These are phyloP conservation scores for Harringtonia aguacate DNA, from an alignment of 2,329 filamentous ascomycete genomes.

Conservation along the genomic window DNA sequence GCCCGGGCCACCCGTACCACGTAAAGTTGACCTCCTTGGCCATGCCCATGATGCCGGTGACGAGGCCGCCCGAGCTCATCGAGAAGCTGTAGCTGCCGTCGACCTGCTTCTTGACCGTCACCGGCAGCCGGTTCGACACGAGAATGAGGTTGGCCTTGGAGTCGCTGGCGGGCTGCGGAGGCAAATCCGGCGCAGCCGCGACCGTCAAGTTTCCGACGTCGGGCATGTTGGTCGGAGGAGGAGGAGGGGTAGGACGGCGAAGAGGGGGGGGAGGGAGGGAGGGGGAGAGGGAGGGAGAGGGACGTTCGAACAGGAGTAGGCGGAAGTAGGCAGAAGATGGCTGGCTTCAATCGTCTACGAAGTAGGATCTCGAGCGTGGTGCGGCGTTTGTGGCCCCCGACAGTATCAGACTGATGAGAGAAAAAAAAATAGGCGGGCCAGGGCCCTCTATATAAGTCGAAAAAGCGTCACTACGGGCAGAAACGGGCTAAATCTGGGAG, in stretches of 20 bases:
- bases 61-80: conserved; percentile 93
- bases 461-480: no score
- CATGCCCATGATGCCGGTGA: conserved; percentile 84
- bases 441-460: no score
- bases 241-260: background rate
- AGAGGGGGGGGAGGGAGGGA: no score
- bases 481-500: no score
- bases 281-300: no score
- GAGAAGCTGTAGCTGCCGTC: conserved; percentile 88
- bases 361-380: no score
- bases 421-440: no score
- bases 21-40: conserved; percentile 90
- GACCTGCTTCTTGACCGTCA: conserved; percentile 89
- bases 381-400: no score
- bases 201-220: background rate
- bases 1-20: conserved; percentile 97
- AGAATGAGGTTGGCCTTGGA: conserved; percentile 30
- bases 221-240: background rate
- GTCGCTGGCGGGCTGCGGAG: background rate
- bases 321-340: no score
- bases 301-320: no score
- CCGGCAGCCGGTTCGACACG: conserved; percentile 88
- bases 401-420: no score
- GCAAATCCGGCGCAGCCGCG: background rate
- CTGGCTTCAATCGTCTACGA: no score